Evolutionary conservation across 2,329 filamentous ascomycete species (phyloP).

Genomic region (Purpureocillium lavendulum): DNA sequence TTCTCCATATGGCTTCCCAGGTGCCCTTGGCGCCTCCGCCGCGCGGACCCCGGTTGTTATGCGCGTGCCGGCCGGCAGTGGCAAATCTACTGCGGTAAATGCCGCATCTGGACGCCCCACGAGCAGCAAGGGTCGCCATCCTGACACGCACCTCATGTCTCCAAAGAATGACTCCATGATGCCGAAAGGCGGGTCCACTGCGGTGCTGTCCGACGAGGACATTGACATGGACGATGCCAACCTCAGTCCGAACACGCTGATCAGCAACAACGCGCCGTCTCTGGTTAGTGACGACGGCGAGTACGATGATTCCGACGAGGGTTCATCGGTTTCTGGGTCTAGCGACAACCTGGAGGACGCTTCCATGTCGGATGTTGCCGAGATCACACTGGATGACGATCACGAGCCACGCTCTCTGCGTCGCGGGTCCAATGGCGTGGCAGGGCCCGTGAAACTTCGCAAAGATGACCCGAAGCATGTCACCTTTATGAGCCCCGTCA

Average conservation of each 20-base stretch:
- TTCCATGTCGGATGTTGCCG: conserved; percentile 50
- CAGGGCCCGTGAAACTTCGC: conserved; percentile 38
- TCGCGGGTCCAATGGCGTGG: conserved; percentile 32
- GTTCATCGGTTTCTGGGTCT: conserved; percentile 49
- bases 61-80: conserved; percentile 51
- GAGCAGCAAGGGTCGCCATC: conserved; percentile 48
- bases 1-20: conserved; percentile 7
- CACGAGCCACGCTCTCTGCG: conserved; percentile 37
- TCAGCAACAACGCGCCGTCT: conserved; percentile 70
- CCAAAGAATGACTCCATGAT: conserved; percentile 15
- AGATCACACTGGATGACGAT: conserved; percentile 54
- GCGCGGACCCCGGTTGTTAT: conserved; percentile 34
- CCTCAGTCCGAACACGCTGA: conserved; percentile 59
- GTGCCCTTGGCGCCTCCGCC: conserved; percentile 8
- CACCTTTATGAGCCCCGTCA: conserved; percentile 44
- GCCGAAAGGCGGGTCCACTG: conserved; percentile 12
- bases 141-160: conserved; percentile 30
- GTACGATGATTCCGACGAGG: conserved; percentile 63
- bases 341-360: conserved; percentile 51
- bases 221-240: conserved; percentile 50
- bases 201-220: conserved; percentile 32
- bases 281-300: conserved; percentile 75
- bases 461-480: conserved; percentile 49
- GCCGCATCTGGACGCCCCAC: conserved; percentile 36
- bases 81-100: conserved; percentile 38